Conservation (phyloP, 495 filamentous ascomycete species). For the Sabuloglossum arenarium region DNA sequence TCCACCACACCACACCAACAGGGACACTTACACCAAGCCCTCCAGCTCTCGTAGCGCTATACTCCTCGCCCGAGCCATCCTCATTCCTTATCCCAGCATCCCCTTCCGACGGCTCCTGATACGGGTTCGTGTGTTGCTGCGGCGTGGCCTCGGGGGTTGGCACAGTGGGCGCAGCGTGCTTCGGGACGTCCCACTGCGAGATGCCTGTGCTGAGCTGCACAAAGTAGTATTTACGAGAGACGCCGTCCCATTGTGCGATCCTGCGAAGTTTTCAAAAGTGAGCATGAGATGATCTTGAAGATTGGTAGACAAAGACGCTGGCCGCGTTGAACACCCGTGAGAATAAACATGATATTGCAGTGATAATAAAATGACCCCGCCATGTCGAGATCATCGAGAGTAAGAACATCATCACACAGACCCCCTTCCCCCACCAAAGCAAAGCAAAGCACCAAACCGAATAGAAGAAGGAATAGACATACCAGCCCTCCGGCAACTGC, state of each 20-base stretch:
- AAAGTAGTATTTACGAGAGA: slow-evolving; percentile 55
- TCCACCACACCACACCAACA: neutral
- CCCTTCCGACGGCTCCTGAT: slow-evolving; percentile 7
- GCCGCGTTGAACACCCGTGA: too few relatives aligned
- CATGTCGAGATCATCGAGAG: too few relatives aligned
- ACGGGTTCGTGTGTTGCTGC: slow-evolving; percentile 12
- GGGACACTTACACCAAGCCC: slow-evolving; percentile 6
- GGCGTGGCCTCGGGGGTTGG: slow-evolving; percentile 24
- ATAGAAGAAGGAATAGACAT: slow-evolving; percentile 8
- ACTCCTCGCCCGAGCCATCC: slow-evolving; percentile 3
- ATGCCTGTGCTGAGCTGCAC: slow-evolving; percentile 55
- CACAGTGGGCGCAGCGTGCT: slow-evolving; percentile 30
- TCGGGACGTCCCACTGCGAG: slow-evolving; percentile 63
- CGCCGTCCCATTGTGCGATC: slow-evolving; percentile 67
- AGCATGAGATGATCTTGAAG: neutral
- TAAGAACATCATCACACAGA: neutral
- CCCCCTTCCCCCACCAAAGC: neutral
- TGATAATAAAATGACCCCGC: too few relatives aligned
- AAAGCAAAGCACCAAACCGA: neutral
- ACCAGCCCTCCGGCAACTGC: slow-evolving; percentile 50
- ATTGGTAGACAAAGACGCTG: neutral
- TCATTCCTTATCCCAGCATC: neutral
- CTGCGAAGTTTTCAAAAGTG: slow-evolving; percentile 11
- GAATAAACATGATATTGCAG: too few relatives aligned
- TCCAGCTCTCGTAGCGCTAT: slow-evolving; percentile 3